Percentiles rank a stretch among this genome's conserved stretches.
phyloP scores from a whole-genome alignment of 306 rosid genomes.

The Alnus glutinosa region DNA sequence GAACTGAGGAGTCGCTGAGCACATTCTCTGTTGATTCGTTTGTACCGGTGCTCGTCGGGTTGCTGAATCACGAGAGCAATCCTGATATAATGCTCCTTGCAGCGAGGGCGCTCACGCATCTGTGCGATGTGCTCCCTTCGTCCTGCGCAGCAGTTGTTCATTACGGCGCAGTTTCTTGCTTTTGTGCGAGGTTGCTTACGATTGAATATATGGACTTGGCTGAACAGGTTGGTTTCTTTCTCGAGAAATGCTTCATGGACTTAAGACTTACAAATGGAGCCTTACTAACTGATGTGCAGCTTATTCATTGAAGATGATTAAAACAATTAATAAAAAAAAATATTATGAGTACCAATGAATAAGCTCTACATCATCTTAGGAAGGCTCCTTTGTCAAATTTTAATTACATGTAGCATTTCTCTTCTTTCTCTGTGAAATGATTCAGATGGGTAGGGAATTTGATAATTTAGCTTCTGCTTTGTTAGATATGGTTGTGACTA shows the following conservation, averaged over 20 bases:
- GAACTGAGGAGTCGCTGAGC: constrained; percentile 93
- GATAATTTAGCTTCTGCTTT: too few relatives aligned
- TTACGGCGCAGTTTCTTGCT: constrained; percentile 91
- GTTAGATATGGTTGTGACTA: too few relatives aligned
- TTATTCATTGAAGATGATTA: too few relatives aligned
- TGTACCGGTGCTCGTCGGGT: constrained; percentile 92
- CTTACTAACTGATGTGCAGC: too few relatives aligned
- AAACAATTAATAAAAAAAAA: too few relatives aligned
- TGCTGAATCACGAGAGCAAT: constrained; percentile 93
- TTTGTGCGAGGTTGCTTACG: constrained; percentile 92
- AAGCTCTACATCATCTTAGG: too few relatives aligned
- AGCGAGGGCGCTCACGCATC: constrained; percentile 94
- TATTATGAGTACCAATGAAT: too few relatives aligned
- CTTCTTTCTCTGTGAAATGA: not conserved
- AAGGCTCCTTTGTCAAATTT: too few relatives aligned
- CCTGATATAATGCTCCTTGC: constrained; percentile 99
- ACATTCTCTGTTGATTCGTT: constrained; percentile 92
- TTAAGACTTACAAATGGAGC: too few relatives aligned
- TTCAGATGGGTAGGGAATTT: constrained; percentile 15
- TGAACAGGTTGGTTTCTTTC: constrained; percentile 73
- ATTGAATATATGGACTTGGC: constrained; percentile 99
- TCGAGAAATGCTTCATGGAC: not conserved
- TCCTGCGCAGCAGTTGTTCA: constrained; percentile 98
- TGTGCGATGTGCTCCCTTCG: constrained; percentile 91
- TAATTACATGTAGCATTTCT: too few relatives aligned